Conservation (phyloP, 257 asterid genomes). For the Linaria vulgaris region DNA sequence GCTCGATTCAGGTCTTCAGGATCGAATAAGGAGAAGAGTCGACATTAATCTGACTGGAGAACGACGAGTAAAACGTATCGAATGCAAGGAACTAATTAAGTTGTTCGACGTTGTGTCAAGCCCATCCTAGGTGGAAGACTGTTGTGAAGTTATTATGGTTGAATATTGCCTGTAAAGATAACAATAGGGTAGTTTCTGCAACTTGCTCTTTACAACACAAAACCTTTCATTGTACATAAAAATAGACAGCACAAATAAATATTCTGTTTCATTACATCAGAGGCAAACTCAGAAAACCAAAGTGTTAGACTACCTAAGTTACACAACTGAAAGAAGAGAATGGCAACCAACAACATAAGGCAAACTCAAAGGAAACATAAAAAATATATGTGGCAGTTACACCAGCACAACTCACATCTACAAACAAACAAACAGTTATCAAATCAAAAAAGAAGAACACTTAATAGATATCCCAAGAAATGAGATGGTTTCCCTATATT, state of each 20-base stretch:
- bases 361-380: slow-evolving; percentile 2
- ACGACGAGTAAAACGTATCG: too few species aligned
- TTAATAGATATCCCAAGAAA: not conserved
- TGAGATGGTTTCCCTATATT: not conserved
- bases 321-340: not conserved
- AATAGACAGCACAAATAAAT: not conserved
- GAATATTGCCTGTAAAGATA: too few species aligned
- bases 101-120: too few species aligned
- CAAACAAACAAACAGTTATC: slow-evolving; percentile 1
- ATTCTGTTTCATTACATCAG: not conserved
- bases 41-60: too few species aligned
- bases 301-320: slow-evolving; percentile 4
- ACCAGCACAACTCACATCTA: not conserved
- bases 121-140: too few species aligned
- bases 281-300: not conserved
- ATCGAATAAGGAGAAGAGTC: too few species aligned
- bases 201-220: not conserved
- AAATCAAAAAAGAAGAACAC: not conserved
- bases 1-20: too few species aligned
- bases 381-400: not conserved
- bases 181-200: too few species aligned
- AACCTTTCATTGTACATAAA: not conserved
- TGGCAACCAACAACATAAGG: not conserved
- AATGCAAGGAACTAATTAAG: too few species aligned
- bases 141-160: too few species aligned